Conservation (phyloP, 148 eudicot species). For the Vaccinium myrtillus region DNA sequence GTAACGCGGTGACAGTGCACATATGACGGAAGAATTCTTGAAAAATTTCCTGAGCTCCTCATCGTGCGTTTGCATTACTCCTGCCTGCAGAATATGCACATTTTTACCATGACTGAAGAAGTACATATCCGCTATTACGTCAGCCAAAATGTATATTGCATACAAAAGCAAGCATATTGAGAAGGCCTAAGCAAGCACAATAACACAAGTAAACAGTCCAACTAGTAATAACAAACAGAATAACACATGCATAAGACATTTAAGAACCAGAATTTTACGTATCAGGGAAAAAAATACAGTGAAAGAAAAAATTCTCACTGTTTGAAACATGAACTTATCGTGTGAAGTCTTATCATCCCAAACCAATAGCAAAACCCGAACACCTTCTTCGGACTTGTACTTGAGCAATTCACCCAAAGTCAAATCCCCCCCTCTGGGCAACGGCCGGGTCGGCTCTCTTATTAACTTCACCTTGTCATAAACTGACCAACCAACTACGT, state of each 20-base stretch:
- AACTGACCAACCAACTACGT: slow-evolving; percentile 91
- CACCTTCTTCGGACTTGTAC: slow-evolving; percentile 98
- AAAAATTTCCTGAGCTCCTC: slow-evolving; percentile 90
- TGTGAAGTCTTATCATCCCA: slow-evolving; percentile 99
- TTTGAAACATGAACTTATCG: slow-evolving; percentile 55
- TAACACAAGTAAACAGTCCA: neutral
- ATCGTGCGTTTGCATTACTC: slow-evolving; percentile 93
- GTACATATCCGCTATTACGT: neutral
- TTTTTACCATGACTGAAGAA: slow-evolving; percentile 3
- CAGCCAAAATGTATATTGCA: neutral
- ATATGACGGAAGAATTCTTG: slow-evolving; percentile 83
- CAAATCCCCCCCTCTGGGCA: slow-evolving; percentile 90
- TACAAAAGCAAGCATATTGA: neutral
- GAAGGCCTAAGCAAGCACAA: neutral
- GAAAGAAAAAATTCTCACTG: slow-evolving; percentile 38
- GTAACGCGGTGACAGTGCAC: slow-evolving; percentile 88
- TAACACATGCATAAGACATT: neutral
- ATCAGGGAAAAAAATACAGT: neutral
- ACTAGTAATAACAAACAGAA: neutral
- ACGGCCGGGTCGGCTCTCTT: slow-evolving; percentile 78
- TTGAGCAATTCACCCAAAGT: slow-evolving; percentile 81
- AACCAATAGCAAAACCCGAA: slow-evolving; percentile 76
- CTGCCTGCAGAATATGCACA: slow-evolving; percentile 54
- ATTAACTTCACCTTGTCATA: slow-evolving; percentile 73
- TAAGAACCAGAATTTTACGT: neutral